A percentile compares a stretch with the other conserved stretches of the same genome.
Evolutionary conservation across 805 yeast genomes (phyloP).

Genomic region (Debaryomyces prosopidis): DNA sequence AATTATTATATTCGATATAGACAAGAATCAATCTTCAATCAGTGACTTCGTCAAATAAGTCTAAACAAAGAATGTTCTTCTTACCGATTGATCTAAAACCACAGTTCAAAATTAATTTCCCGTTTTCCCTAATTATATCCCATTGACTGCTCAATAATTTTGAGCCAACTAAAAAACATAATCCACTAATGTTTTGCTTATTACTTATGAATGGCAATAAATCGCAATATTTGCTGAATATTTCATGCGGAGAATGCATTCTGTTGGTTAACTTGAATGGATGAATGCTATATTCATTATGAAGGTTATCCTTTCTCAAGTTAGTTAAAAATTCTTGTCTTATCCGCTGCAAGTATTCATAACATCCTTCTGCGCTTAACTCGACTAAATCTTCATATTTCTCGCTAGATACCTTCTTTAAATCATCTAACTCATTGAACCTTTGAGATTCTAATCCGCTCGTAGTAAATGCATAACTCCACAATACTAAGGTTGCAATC

Average conservation of each 20-base stretch:
- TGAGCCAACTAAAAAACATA: conserved; percentile 42
- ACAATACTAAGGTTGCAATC: conserved; percentile 37
- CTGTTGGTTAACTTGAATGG: conserved; percentile 18
- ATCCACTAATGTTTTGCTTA: conserved; percentile 41
- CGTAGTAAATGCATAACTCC: conserved; percentile 39
- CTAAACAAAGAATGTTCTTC: conserved; percentile 30
- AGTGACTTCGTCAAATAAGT: conserved; percentile 29
- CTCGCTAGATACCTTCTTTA: conserved; percentile 6
- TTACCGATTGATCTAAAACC: conserved; percentile 43
- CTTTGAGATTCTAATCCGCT: conserved; percentile 32
- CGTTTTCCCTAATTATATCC: conserved; percentile 44
- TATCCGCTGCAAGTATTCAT: conserved; percentile 33
- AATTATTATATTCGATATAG: neutral
- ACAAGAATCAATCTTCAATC: neutral
- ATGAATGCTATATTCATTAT: conserved; percentile 20
- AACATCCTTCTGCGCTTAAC: conserved; percentile 37
- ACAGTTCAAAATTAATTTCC: conserved; percentile 41
- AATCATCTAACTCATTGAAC: conserved; percentile 19
- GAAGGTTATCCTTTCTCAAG: conserved; percentile 24
- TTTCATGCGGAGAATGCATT: conserved; percentile 22
- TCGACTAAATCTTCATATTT: conserved; percentile 25
- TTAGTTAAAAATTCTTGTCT: conserved; percentile 32
- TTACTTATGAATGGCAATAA: conserved; percentile 30
- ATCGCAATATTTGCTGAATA: conserved; percentile 33
- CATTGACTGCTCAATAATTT: conserved; percentile 39